Percentiles rank a stretch among this genome's conserved stretches.
Conservation (phyloP, 208 protist species). For the Trichomonas gallinae region DNA sequence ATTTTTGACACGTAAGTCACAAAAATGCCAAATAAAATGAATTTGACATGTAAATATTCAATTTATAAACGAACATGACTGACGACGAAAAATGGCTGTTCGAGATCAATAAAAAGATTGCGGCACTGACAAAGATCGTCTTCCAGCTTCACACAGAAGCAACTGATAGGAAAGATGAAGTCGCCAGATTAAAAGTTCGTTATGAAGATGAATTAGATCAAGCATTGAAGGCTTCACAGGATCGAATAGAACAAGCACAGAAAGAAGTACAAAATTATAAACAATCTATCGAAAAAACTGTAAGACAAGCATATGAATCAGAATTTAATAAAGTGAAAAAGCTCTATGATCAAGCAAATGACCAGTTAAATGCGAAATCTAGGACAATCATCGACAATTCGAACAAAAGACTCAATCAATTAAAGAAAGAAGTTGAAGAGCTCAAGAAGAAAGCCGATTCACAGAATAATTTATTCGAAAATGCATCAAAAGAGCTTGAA, state of each 20-base stretch:
- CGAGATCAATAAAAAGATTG: constrained; percentile 6
- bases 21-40: no score
- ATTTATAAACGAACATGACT: neutral
- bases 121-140: neutral
- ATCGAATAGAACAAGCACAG: neutral
- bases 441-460: neutral
- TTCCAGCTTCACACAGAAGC: neutral
- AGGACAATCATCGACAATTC: neutral
- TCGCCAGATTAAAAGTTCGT: neutral
- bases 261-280: neutral
- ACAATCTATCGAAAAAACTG: neutral
- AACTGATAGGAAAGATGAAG: neutral
- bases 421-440: neutral
- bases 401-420: neutral
- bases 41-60: neutral
- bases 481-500: neutral
- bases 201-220: neutral
- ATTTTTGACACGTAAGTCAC: no score
- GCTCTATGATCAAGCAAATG: neutral
- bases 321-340: constrained; percentile 5
- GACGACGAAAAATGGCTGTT: neutral
- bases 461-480: neutral
- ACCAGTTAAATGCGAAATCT: neutral
- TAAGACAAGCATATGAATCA: neutral
- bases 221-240: neutral